Conservation (phyloP, 208 protist species). For the Tetramitus jugosus region DNA sequence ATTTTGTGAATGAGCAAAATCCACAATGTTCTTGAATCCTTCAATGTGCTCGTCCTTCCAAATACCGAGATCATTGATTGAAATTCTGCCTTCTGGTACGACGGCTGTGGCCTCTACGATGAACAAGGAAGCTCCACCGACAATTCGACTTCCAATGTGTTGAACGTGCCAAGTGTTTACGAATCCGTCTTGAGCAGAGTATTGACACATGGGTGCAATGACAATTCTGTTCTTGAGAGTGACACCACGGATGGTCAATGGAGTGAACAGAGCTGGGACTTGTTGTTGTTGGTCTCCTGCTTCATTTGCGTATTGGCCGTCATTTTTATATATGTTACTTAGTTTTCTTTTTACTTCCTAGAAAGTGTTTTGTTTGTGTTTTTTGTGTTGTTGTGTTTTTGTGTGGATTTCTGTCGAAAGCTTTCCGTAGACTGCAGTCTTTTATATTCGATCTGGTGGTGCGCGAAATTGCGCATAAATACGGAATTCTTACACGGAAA, state of each 20-base stretch:
- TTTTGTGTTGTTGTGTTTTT: no score
- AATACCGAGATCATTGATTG: conserved; percentile 35
- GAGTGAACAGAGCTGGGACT: no score
- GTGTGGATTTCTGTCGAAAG: no score
- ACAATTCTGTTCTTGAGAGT: conserved; percentile 43
- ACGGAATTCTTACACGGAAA: no score
- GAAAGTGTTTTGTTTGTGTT: no score
- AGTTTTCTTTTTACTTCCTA: no score
- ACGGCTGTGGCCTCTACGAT: conserved; percentile 39
- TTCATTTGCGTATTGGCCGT: no score
- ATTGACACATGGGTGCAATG: conserved; percentile 41
- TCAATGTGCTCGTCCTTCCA: conserved; percentile 44
- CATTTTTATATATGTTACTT: no score
- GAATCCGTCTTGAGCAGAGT: conserved; percentile 36
- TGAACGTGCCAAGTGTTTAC: conserved; percentile 37
- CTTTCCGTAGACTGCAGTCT: no score
- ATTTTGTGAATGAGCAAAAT: conserved; percentile 33
- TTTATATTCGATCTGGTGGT: no score
- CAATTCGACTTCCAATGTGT: conserved; percentile 32
- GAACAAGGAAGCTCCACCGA: conserved; percentile 35
- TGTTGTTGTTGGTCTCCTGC: no score
- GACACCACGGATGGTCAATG: conserved; percentile 30
- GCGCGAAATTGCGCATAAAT: no score
- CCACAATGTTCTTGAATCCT: conserved; percentile 32
- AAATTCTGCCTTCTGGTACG: conserved; percentile 34